phyloP scores from a whole-genome alignment of 768 basidiomycete species.

The Hysterangium stoloniferum region DNA sequence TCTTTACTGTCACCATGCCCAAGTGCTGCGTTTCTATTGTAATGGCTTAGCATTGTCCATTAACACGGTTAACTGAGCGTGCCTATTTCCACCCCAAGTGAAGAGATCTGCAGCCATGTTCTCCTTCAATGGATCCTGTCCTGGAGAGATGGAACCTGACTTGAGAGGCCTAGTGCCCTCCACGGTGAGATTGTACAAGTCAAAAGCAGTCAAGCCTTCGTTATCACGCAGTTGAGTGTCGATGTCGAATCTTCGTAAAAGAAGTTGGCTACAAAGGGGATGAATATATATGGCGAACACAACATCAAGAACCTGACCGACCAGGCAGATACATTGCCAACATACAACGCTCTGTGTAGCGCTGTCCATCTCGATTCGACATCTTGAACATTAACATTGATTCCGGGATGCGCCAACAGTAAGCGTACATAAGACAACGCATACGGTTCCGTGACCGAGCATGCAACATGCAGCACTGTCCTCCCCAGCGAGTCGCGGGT shows the following conservation, averaged over 20 bases:
- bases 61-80: too few species aligned
- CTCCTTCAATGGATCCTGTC: conserved; percentile 19
- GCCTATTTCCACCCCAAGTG: conserved; percentile 86
- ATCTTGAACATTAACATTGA: conserved; percentile 78
- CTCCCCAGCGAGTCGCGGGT: conserved; percentile 63
- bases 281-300: conserved; percentile 7
- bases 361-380: conserved; percentile 87
- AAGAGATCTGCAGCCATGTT: conserved; percentile 49
- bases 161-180: conserved; percentile 54
- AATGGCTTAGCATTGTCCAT: too few species aligned
- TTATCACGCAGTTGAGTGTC: conserved; percentile 68
- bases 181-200: conserved; percentile 88
- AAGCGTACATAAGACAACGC: conserved; percentile 71
- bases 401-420: conserved; percentile 62
- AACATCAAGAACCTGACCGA: conserved; percentile 27
- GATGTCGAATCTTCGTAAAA: conserved; percentile 67
- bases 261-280: conserved; percentile 47
- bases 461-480: conserved; percentile 78
- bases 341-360: conserved; percentile 79
- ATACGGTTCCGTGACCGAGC: conserved; percentile 48
- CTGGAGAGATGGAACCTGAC: not conserved
- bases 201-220: conserved; percentile 88
- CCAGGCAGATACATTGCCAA: conserved; percentile 67
- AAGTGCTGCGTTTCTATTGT: conserved; percentile 84
- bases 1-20: conserved; percentile 79